A percentile compares a stretch with the other conserved stretches of the same genome.
These are phyloP conservation scores for Ophiostoma fasciatum DNA, from an alignment of 2,329 filamentous ascomycete species.

Conservation along the genomic window DNA sequence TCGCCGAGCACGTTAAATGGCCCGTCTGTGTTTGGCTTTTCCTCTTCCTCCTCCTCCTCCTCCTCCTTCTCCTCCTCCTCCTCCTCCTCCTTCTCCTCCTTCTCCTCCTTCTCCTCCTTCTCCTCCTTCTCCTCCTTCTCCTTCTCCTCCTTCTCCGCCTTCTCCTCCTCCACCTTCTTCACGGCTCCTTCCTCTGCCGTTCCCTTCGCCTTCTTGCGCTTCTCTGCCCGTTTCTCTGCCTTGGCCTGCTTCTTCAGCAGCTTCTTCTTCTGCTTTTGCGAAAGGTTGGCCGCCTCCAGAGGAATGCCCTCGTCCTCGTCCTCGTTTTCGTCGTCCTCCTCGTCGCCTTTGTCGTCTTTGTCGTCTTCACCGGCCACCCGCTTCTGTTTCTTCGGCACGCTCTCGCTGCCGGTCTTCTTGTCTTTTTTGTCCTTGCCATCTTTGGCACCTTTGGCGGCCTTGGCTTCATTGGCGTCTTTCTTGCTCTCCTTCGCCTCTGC, in stretches of 20 bases:
- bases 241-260: constrained; percentile 36
- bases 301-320: constrained; percentile 11
- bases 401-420: constrained; percentile 27
- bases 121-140: constrained; percentile 10
- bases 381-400: constrained; percentile 35
- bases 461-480: constrained; percentile 14
- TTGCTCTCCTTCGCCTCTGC: constrained; percentile 6
- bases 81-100: constrained; percentile 15
- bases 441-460: too few species aligned
- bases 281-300: constrained; percentile 16
- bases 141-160: not conserved
- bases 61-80: constrained; percentile 4
- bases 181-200: not conserved
- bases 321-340: constrained; percentile 12
- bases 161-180: not conserved
- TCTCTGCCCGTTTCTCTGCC: constrained; percentile 34
- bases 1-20: constrained; percentile 35
- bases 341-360: constrained; percentile 6
- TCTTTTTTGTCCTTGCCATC: too few species aligned
- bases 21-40: too few species aligned
- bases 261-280: constrained; percentile 34
- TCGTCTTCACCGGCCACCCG: constrained; percentile 14
- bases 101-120: constrained; percentile 21
- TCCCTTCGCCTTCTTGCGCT: constrained; percentile 27
- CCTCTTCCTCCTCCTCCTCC: constrained; percentile 33